Evolutionary conservation across 163 green algal genomes (phyloP).

Genomic region (Chloroidium sp.): DNA sequence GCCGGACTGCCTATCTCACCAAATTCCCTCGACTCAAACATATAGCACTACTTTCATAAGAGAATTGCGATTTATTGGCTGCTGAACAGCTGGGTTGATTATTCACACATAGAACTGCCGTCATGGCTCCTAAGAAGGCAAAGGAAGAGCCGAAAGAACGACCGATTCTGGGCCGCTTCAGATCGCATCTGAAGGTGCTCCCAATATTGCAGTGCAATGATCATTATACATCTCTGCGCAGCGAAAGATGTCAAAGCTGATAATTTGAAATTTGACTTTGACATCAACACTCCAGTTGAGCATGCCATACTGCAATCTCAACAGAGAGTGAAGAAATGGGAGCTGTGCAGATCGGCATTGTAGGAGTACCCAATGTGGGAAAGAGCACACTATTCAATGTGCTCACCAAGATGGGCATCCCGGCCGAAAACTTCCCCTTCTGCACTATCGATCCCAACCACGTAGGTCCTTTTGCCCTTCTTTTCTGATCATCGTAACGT

Average conservation of each 20-base stretch:
- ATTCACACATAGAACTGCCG: background rate
- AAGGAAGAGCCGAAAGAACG: conserved; percentile 68
- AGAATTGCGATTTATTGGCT: too few relatives aligned
- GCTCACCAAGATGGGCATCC: conserved; percentile 77
- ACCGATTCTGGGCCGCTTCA: conserved; percentile 87
- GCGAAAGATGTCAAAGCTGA: too few relatives aligned
- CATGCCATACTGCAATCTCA: background rate
- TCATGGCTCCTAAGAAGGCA: conserved; percentile 74
- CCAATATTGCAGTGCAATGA: too few relatives aligned
- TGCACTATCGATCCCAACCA: conserved; percentile 95
- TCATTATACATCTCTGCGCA: too few relatives aligned
- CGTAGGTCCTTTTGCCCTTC: conserved; percentile 18
- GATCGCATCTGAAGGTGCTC: conserved; percentile 75
- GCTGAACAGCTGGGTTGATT: background rate
- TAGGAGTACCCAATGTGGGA: conserved; percentile 87
- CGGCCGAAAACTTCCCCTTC: conserved; percentile 93
- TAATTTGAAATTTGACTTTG: too few relatives aligned
- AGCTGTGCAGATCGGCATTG: conserved; percentile 76
- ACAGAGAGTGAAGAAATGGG: background rate
- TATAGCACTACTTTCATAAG: too few relatives aligned
- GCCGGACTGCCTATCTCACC: too few relatives aligned
- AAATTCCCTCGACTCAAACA: too few relatives aligned
- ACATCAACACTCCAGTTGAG: background rate
- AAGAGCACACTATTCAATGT: conserved; percentile 92
- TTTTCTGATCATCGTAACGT: background rate